Conservation (phyloP, 805 yeast species). For the Cyberlindnera mississippiensis region DNA sequence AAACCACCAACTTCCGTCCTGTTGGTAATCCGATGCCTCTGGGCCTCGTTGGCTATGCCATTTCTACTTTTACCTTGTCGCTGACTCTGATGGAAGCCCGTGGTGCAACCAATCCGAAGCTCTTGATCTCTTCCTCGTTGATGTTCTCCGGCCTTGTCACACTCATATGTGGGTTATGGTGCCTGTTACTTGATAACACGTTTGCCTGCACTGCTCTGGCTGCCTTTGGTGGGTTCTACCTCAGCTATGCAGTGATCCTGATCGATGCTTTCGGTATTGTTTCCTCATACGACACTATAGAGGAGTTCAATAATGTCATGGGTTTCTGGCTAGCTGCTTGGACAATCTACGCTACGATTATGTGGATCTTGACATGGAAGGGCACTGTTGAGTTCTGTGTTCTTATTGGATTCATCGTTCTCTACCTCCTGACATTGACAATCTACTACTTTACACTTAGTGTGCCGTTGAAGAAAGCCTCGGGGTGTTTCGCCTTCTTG, state of each 20-base stretch:
- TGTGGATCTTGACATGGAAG: slow-evolving; percentile 45
- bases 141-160: slow-evolving; percentile 50
- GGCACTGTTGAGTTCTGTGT: slow-evolving; percentile 46
- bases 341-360: slow-evolving; percentile 45
- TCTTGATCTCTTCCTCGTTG: slow-evolving; percentile 42
- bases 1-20: slow-evolving; percentile 47
- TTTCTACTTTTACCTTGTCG: slow-evolving; percentile 45
- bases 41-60: slow-evolving; percentile 47
- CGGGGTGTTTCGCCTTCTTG: slow-evolving; percentile 44
- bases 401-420: slow-evolving; percentile 13
- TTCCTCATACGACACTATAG: slow-evolving; percentile 35
- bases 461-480: slow-evolving; percentile 35
- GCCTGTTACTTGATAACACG: slow-evolving; percentile 47
- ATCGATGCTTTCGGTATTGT: slow-evolving; percentile 42
- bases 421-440: slow-evolving; percentile 34
- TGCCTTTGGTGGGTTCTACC: slow-evolving; percentile 55
- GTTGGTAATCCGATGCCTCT: slow-evolving; percentile 48
- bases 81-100: slow-evolving; percentile 43
- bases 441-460: slow-evolving; percentile 40
- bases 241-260: slow-evolving; percentile 43
- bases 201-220: slow-evolving; percentile 53
- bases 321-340: slow-evolving; percentile 50
- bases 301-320: slow-evolving; percentile 39
- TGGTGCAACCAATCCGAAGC: slow-evolving; percentile 40
- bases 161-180: slow-evolving; percentile 48